Evolutionary conservation across 2,329 filamentous ascomycete species (phyloP).

Genomic region (Geosmithia morbida): DNA sequence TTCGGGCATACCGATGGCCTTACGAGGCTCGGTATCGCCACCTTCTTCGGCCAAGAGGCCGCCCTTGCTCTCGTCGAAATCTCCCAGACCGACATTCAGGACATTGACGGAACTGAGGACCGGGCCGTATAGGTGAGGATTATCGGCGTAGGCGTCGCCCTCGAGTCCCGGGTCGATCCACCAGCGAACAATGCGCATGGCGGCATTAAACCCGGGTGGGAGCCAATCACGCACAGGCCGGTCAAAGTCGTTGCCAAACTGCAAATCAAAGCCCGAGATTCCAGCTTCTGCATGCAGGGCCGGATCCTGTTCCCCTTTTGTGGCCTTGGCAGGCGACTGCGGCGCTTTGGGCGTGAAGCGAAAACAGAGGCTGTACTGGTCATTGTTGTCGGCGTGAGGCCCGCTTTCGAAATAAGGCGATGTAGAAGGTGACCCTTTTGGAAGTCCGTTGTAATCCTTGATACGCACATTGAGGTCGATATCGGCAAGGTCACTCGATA

Average conservation of each 20-base stretch:
- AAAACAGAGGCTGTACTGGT: conserved; percentile 78
- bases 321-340: conserved; percentile 1
- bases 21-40: conserved; percentile 34
- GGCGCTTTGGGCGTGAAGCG: conserved; percentile 55
- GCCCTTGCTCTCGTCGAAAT: conserved; percentile 29
- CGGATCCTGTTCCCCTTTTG: conserved; percentile 2
- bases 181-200: conserved; percentile 76
- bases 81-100: conserved; percentile 47
- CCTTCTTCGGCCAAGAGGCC: conserved; percentile 51
- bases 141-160: conserved; percentile 77
- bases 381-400: conserved; percentile 48
- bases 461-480: conserved; percentile 63
- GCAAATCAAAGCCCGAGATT: conserved; percentile 57
- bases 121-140: conserved; percentile 74
- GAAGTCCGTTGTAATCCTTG: conserved; percentile 53
- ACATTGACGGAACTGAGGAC: conserved; percentile 69
- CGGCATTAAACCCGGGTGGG: conserved; percentile 74
- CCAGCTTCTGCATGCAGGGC: conserved; percentile 15
- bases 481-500: conserved; percentile 50
- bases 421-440: conserved; percentile 49
- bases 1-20: conserved; percentile 33
- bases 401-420: conserved; percentile 65
- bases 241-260: conserved; percentile 95
- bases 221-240: conserved; percentile 74
- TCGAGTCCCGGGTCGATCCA: conserved; percentile 84